Base-by-base conservation (phyloP, 1,284 basidiomycete species). In the Paramarasmius palmivorus region DNA sequence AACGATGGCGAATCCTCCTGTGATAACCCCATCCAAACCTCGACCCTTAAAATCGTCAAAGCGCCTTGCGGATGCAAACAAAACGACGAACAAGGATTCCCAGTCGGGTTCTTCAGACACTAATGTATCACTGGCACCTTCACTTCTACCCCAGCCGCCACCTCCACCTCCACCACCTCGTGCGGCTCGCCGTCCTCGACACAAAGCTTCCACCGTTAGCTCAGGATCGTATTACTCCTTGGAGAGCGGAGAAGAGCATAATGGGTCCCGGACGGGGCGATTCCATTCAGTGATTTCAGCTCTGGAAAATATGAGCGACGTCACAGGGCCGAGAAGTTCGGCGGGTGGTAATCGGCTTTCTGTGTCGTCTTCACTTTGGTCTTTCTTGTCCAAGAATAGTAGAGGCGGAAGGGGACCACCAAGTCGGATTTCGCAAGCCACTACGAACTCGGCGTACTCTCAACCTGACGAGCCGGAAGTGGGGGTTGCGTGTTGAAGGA, bases 141-240 rank as follows among this genome's bases (percentile, higher is more conserved):
- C 37, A 35, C 26, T 32, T 23, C 36, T 51, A 6, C 47, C 50
- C 14, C 49, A 35, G 23, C 54, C 54, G 2, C 48, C 46, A 17
- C 54, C 54, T 34, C 38, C 50, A 15, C 38, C 52, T 49, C 46
- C 36, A 7, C 14, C 49, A 23, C 8, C 45, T 6, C 52, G n/a
- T 41, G 36, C 25, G 34, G 19, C 42, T 19, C 38, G 26, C 17
- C 12, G 22, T n/a, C 52, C 45, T 25, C 45, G 29, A 4, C 63
- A 65, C 49, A 66, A 68, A 56, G 59, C 69, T 9, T 72, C 71
- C 17, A 67, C 62, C 20, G 59, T 67, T 37, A 71, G 68, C 52
- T 71, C 71, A 3, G 59, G 54, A 26, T 73, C 72, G 6, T 49
- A 67, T 49, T 73, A 72, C 57, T 74, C 72, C 34, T 65, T 66